These are phyloP conservation scores for Tylopilus subfusipes DNA, from an alignment of 768 basidiomycete genomes.

Conservation along the genomic window DNA sequence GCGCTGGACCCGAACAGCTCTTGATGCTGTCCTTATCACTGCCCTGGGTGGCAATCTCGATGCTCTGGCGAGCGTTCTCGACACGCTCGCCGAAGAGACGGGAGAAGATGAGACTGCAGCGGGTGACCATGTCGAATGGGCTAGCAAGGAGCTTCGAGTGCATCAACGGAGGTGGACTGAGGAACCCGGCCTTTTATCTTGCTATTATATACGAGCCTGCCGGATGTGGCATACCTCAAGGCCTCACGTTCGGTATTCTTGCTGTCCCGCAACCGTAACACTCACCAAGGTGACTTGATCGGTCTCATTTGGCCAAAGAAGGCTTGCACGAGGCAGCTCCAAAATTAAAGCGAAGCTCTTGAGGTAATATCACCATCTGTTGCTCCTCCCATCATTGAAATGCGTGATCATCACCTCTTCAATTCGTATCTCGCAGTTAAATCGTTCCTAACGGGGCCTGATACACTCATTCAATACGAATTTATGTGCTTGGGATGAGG, in stretches of 20 bases:
- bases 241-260: constrained; percentile 19
- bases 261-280: constrained; percentile 10
- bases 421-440: constrained; percentile 22
- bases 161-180: constrained; percentile 21
- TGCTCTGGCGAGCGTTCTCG: constrained; percentile 15
- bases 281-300: constrained; percentile 19
- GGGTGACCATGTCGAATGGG: constrained; percentile 28
- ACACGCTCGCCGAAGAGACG: constrained; percentile 21
- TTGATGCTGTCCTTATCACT: constrained; percentile 27
- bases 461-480: constrained; percentile 14
- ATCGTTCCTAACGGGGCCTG: constrained; percentile 27
- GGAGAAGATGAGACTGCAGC: constrained; percentile 22
- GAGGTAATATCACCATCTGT: constrained; percentile 34
- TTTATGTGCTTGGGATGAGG: constrained; percentile 19
- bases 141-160: constrained; percentile 17
- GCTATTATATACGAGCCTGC: constrained; percentile 22
- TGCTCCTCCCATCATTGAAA: constrained; percentile 26
- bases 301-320: constrained; percentile 13
- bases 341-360: constrained; percentile 25
- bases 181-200: constrained; percentile 4
- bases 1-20: constrained; percentile 34
- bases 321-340: constrained; percentile 27
- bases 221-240: constrained; percentile 13
- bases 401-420: constrained; percentile 31
- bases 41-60: constrained; percentile 21